phyloP scores from a whole-genome alignment of 306 rosid genomes.

The Cucurbita argyrosperma region DNA sequence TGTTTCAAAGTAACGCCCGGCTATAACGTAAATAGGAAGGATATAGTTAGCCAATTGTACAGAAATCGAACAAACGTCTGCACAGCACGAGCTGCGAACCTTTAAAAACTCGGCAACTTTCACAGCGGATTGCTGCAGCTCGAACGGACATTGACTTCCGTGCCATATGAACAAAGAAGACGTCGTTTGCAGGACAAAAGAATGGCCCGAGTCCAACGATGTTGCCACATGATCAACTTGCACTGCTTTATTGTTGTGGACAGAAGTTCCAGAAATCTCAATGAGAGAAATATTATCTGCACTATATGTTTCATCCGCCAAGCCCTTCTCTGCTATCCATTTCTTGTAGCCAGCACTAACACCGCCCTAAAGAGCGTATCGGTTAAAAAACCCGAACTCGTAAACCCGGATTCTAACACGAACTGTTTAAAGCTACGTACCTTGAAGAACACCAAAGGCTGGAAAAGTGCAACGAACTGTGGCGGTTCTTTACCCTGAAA shows the following conservation, averaged over 20 bases:
- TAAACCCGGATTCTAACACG: background rate
- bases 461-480: constrained; percentile 79
- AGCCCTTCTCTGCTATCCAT: constrained; percentile 42
- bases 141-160: constrained; percentile 74
- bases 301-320: constrained; percentile 61
- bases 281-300: constrained; percentile 57
- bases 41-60: background rate
- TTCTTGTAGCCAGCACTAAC: constrained; percentile 80
- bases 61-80: background rate
- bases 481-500: constrained; percentile 90
- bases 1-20: constrained; percentile 77
- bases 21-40: constrained; percentile 31
- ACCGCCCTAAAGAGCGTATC: constrained; percentile 55
- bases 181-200: constrained; percentile 77
- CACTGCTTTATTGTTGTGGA: constrained; percentile 63
- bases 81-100: constrained; percentile 23
- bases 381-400: background rate
- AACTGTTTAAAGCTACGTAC: constrained; percentile 18
- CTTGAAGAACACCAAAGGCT: constrained; percentile 87
- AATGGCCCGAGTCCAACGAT: constrained; percentile 68
- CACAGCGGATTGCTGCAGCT: constrained; percentile 84
- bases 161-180: constrained; percentile 79
- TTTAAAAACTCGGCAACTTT: constrained; percentile 77
- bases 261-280: constrained; percentile 59
- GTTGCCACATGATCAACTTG: constrained; percentile 86